Percentiles rank a stretch among this genome's conserved stretches.
Conservation (phyloP, 306 rosid genomes). For the Senna siamea region DNA sequence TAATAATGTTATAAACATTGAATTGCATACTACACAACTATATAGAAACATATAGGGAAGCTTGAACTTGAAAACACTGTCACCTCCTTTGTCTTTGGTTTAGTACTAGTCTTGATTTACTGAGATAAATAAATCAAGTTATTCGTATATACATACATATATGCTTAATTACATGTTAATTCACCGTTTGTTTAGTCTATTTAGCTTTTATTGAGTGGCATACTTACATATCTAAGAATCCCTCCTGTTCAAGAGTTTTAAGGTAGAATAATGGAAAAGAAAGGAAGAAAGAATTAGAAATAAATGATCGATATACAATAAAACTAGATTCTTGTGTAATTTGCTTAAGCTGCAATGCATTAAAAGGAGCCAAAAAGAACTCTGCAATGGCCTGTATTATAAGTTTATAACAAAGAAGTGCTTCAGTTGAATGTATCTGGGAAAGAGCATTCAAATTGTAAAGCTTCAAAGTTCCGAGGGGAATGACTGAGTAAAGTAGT, state of each 20-base stretch:
- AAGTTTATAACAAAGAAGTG: constrained; percentile 12
- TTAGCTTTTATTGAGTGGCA: no score
- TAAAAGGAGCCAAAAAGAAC: constrained; percentile 39
- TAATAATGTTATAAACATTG: neutral
- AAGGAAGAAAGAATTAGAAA: no score
- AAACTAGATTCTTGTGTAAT: constrained; percentile 34
- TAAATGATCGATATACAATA: neutral
- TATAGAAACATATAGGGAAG: neutral
- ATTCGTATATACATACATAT: no score
- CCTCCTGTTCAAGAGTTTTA: constrained; percentile 26
- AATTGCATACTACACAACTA: no score
- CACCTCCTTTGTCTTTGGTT: no score
- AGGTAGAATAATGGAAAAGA: no score
- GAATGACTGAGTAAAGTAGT: constrained; percentile 31
- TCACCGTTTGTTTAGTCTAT: no score
- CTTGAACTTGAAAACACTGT: constrained; percentile 30
- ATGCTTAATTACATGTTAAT: no score
- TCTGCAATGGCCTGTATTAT: constrained; percentile 16
- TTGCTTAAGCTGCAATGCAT: constrained; percentile 39
- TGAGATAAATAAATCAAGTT: no score
- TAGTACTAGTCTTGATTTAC: no score
- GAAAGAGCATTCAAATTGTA: constrained; percentile 38
- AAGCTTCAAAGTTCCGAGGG: constrained; percentile 38
- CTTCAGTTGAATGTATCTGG: constrained; percentile 33
- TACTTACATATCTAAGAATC: no score